These are phyloP conservation scores for Dalbergia oliveri DNA, from an alignment of 306 rosid genomes.

Conservation along the genomic window DNA sequence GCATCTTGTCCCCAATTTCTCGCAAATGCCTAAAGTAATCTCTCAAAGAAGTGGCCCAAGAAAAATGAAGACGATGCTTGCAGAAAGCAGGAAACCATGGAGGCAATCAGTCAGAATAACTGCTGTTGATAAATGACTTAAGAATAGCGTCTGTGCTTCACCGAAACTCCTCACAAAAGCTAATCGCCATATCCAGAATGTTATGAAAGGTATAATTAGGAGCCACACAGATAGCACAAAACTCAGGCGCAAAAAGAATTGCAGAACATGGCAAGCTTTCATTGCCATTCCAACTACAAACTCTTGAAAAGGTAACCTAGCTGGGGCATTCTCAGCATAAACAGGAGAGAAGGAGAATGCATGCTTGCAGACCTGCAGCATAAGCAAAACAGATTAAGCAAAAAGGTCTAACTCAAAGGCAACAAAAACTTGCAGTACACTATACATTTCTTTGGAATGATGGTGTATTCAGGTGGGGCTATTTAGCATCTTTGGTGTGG, in stretches of 20 bases:
- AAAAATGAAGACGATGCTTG: conserved; percentile 95
- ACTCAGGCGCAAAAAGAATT: conserved; percentile 91
- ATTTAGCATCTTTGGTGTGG: not conserved
- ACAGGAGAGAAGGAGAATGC: conserved; percentile 96
- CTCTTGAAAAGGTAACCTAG: conserved; percentile 97
- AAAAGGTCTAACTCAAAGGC: not conserved
- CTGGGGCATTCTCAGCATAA: conserved; percentile 96
- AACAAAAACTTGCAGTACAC: not conserved
- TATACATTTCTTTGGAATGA: not conserved
- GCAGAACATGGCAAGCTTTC: conserved; percentile 98
- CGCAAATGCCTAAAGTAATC: conserved; percentile 97
- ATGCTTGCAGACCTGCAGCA: conserved; percentile 95
- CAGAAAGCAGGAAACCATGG: conserved; percentile 97
- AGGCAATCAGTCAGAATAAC: conserved; percentile 96
- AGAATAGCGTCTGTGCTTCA: conserved; percentile 94
- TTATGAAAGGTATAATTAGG: conserved; percentile 93
- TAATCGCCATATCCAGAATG: conserved; percentile 99
- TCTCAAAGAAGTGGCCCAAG: conserved; percentile 96
- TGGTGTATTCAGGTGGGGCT: not conserved
- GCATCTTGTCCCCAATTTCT: conserved; percentile 97
- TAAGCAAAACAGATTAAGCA: conserved; percentile 32
- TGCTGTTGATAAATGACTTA: conserved; percentile 87
- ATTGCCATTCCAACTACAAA: conserved; percentile 96
- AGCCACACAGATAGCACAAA: conserved; percentile 99
- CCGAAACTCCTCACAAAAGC: conserved; percentile 98